These are phyloP conservation scores for Neurospora crassa DNA, from an alignment of 2,329 filamentous ascomycete species.

Conservation along the genomic window DNA sequence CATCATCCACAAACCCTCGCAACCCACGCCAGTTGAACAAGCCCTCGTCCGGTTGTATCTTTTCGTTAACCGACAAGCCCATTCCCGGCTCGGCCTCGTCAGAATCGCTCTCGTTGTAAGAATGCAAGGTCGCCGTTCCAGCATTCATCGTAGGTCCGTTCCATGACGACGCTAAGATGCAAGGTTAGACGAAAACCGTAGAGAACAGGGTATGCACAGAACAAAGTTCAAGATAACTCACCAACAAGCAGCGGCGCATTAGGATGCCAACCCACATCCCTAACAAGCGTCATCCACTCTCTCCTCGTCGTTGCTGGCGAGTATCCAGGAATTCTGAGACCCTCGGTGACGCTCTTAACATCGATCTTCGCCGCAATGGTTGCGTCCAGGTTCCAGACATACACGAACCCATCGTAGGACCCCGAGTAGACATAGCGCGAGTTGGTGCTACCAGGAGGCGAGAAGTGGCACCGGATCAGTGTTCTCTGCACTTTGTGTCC, in stretches of 20 bases:
- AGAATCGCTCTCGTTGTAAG: conserved; percentile 58
- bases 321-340: conserved; percentile 26
- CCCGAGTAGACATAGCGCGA: conserved; percentile 90
- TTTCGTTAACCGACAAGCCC: conserved; percentile 51
- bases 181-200: conserved; percentile 4
- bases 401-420: conserved; percentile 80
- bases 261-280: conserved; percentile 88
- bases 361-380: conserved; percentile 71
- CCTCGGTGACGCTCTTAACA: conserved; percentile 60
- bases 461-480: conserved; percentile 91
- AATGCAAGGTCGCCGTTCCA: conserved; percentile 64
- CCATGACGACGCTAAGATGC: conserved; percentile 61
- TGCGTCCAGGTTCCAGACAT: conserved; percentile 88
- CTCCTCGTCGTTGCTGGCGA: conserved; percentile 5
- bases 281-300: conserved; percentile 67
- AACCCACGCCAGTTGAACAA: background rate
- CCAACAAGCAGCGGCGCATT: conserved; percentile 67
- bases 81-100: conserved; percentile 55
- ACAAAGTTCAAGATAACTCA: conserved; percentile 25
- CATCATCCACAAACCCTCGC: background rate
- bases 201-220: background rate
- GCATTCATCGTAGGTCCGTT: conserved; percentile 69
- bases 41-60: conserved; percentile 32
- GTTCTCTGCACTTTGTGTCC: conserved; percentile 85
- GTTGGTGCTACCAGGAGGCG: conserved; percentile 74